Evolutionary conservation across 1,284 basidiomycete genomes (phyloP), one percentile per base, ranked within the genome.

Genomic region (Ceratobasidium sp.): DNA sequence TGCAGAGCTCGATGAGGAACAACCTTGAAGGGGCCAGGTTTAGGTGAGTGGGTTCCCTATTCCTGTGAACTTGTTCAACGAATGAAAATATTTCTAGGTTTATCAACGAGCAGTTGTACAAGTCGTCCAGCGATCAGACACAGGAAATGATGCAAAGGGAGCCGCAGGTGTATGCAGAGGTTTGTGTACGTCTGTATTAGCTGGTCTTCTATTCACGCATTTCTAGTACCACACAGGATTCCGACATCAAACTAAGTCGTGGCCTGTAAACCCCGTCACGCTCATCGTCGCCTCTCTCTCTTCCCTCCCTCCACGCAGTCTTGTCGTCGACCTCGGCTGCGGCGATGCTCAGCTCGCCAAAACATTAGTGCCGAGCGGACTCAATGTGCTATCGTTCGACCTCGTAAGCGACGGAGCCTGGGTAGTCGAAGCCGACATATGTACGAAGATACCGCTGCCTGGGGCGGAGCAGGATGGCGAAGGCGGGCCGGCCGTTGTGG

Each of bases 321-420:
- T 99, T 77, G 90, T 99, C 63, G 96, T 91, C 28, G 98, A 99
- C 84, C 87, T 99, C 28, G 98, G 98, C 7, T 99, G 97, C 79
- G 98, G 98, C 15, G 96, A 99, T 82, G 98, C 96, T 13, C 90
- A 92, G 1, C 88, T 99, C 28, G 97, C 96, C 0, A 90, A 88
- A 65, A 86, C 88, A 0, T 88, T 98, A 49, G 85, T 90, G 15
- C 89, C 92, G 0, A 87, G 90, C 82, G 91, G 91, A 45, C 85
- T 92, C 81, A 87, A 86, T n/a, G 92, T 97, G 1, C 82, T 96
- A 37, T 94, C 92, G 5, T 97, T 90, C 82, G 94, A 97, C 82
- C 86, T 97, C 35, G 89, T 95, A 20, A 91, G 92, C 26, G 90
- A 95, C 81, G 87, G 86, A 75, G 83, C 83, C 61, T 96, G 88